Base-by-base conservation (phyloP, 1,139 yeast species). In the Pichia sp. region DNA sequence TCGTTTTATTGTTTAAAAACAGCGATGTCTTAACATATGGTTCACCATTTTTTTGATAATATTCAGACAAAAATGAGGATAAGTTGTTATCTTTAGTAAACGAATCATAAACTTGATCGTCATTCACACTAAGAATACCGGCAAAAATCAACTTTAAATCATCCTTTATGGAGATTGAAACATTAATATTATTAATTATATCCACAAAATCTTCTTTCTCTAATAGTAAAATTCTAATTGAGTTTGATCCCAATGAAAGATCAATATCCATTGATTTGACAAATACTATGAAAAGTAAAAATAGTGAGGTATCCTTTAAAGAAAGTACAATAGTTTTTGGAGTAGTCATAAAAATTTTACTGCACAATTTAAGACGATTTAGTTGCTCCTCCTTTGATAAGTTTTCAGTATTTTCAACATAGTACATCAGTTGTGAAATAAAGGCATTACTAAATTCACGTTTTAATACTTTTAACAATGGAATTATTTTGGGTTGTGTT, bases 261-360 rank as follows among this genome's bases (percentile, higher is more conserved):
- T 29, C 18, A 4, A 32, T 19, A 24, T 25, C 23, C 18, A 41
- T 14, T 7, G 19, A 19, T 23, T 38, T 43, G 29, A 29, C 30
- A 33, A 33, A 37, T n/a, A 34, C 23, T 4, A 34, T 28, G 13
- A 35, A 39, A 7, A 27, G 26, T 7, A 29, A 26, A 1, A 35
- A 16, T 10, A 30, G 19, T 3, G 19, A 34, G 13, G 48, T 48
- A 5, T 35, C 37, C 8, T 33, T 34, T 9, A 47, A 24, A 4
- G 37, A 25, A 2, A 33, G 31, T 6, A 37, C 31, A 22, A 53
- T 37, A 7, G 45, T 26, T 3, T 23, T 28, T n/a, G 50, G 46
- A 15, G 49, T 42, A 16, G 49, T 33, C 53, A 56, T 54, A 19
- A 53, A 42, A 3, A 41, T 39, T 13, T 56, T 47, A 23, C 50